phyloP scores from a whole-genome alignment of 257 asterid genomes.

The Solanum phureja region DNA sequence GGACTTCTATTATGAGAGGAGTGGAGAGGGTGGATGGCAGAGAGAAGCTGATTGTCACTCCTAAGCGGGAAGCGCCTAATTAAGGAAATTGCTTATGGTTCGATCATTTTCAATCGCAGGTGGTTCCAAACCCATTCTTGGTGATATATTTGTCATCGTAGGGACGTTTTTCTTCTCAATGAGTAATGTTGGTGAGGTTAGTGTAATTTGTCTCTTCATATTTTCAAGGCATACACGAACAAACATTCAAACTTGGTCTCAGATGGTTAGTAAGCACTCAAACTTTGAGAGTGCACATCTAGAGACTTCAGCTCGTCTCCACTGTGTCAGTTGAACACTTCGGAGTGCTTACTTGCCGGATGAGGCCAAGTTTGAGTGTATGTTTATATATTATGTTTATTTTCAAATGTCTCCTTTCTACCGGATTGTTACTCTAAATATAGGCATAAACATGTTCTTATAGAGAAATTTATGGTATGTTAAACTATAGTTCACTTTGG shows the following conservation, averaged over 20 bases:
- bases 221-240: neutral
- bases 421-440: neutral
- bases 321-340: neutral
- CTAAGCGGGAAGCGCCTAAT: neutral
- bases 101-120: constrained; percentile 23
- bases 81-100: neutral
- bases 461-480: neutral
- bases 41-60: neutral
- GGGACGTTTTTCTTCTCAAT: constrained; percentile 45
- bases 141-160: constrained; percentile 53
- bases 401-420: neutral
- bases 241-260: neutral
- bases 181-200: constrained; percentile 76
- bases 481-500: neutral
- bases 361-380: neutral
- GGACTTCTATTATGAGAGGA: neutral
- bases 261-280: neutral
- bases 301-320: neutral
- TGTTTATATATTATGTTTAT: neutral
- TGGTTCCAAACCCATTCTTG: constrained; percentile 64
- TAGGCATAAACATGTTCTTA: neutral
- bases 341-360: neutral
- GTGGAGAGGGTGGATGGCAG: neutral
- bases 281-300: neutral
- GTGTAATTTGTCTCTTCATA: neutral